A percentile compares a stretch with the other conserved stretches of the same genome.
phyloP scores from a whole-genome alignment of 2,329 filamentous ascomycete genomes.

The Tolypocladium tropicale region DNA sequence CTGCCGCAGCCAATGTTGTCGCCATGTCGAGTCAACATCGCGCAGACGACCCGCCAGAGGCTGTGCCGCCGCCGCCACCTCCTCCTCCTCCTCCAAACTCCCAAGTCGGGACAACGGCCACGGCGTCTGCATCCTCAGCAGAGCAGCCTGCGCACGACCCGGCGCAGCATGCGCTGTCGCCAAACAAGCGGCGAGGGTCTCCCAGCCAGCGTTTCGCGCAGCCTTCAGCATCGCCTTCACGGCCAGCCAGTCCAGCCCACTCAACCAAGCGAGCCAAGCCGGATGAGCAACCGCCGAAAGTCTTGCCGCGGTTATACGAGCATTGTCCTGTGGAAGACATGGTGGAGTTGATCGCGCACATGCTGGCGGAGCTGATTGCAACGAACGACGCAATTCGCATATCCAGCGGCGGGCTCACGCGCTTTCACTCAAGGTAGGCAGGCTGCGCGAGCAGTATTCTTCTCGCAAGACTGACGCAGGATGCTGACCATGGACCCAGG shows the following conservation, averaged over 20 bases:
- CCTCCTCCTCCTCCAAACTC: neutral
- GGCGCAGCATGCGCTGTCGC: constrained; percentile 12
- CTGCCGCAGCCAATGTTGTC: neutral
- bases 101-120: neutral
- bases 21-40: neutral
- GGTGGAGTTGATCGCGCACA: constrained; percentile 82
- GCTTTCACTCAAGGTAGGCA: constrained; percentile 83
- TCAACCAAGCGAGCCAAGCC: constrained; percentile 41
- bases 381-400: constrained; percentile 81
- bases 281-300: constrained; percentile 40
- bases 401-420: constrained; percentile 69
- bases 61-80: neutral
- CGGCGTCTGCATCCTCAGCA: neutral
- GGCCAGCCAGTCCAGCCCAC: neutral
- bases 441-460: constrained; percentile 4
- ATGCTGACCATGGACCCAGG: constrained; percentile 3
- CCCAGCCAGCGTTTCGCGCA: constrained; percentile 4
- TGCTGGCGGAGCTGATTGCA: constrained; percentile 89
- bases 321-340: constrained; percentile 74
- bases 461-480: neutral
- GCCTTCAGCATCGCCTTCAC: neutral
- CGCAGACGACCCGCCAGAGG: neutral
- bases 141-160: neutral
- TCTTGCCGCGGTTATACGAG: constrained; percentile 68
- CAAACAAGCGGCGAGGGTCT: constrained; percentile 22